Percentiles rank a stretch among this genome's conserved stretches.
Evolutionary conservation across 2,329 filamentous ascomycete species (phyloP).

Genomic region (Claviceps pazoutovae): DNA sequence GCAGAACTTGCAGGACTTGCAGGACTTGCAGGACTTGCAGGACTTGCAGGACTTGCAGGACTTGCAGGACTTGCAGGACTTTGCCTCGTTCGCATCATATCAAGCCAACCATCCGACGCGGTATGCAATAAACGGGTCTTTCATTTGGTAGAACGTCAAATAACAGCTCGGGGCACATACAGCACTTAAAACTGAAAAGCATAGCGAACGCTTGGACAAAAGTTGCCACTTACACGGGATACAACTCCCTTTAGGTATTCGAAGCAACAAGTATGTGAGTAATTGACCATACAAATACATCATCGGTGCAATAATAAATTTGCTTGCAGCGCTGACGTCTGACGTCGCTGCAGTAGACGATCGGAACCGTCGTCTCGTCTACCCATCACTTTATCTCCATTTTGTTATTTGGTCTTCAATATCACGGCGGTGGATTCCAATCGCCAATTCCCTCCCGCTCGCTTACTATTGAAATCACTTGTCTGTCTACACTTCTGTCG

Average conservation of each 20-base stretch:
- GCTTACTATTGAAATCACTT: neutral
- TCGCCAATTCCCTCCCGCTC: neutral
- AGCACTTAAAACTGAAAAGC: neutral
- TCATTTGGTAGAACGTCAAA: neutral
- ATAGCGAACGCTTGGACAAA: neutral
- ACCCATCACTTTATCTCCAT: neutral
- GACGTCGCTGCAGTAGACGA: neutral
- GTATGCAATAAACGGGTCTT: slow-evolving; percentile 10
- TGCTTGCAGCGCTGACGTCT: neutral
- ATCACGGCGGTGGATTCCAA: neutral
- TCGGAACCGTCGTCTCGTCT: neutral
- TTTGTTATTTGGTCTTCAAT: neutral
- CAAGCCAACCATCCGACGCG: slow-evolving; percentile 8
- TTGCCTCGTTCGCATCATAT: neutral
- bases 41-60: neutral
- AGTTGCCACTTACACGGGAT: neutral
- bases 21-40: too few species aligned
- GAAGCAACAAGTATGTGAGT: neutral
- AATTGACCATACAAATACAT: neutral
- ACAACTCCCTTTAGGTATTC: neutral
- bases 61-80: neutral
- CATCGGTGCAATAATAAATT: neutral
- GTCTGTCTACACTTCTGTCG: neutral
- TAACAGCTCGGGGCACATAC: neutral
- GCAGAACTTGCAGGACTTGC: too few species aligned